phyloP scores from a whole-genome alignment of 1,284 basidiomycete species.

The Malassezia pachydermatis region DNA sequence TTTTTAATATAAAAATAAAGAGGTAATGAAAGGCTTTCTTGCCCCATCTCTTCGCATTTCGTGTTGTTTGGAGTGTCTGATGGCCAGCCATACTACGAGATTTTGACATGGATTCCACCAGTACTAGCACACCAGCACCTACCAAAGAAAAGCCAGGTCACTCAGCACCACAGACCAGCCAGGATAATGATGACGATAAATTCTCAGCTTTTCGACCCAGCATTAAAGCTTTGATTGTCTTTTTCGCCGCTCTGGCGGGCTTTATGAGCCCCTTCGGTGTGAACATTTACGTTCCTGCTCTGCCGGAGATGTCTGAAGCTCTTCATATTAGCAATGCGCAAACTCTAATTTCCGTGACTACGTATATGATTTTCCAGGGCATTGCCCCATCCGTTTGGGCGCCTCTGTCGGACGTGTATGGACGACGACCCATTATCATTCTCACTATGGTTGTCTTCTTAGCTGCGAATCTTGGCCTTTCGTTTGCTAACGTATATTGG shows the following conservation, averaged over 20 bases:
- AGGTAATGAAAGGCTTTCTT: not conserved
- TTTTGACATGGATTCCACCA: too few relatives aligned
- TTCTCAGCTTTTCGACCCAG: constrained; percentile 8
- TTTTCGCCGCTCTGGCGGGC: constrained; percentile 2
- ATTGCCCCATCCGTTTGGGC: constrained; percentile 53
- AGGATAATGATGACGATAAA: too few relatives aligned
- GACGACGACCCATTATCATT: constrained; percentile 56
- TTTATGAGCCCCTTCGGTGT: constrained; percentile 17
- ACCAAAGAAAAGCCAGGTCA: too few relatives aligned
- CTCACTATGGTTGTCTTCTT: constrained; percentile 53
- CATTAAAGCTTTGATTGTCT: constrained; percentile 8
- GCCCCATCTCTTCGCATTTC: too few relatives aligned
- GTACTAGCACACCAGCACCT: too few relatives aligned
- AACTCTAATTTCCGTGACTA: constrained; percentile 65
- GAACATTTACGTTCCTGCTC: constrained; percentile 67
- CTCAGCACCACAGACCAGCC: too few relatives aligned
- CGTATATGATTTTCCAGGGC: constrained; percentile 68
- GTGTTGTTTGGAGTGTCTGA: too few relatives aligned
- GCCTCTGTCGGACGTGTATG: constrained; percentile 55
- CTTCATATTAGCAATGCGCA: constrained; percentile 60
- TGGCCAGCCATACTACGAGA: too few relatives aligned
- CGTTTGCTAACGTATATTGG: constrained; percentile 57
- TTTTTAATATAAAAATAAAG: too few relatives aligned
- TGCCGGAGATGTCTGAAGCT: constrained; percentile 58
- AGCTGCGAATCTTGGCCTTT: constrained; percentile 55